Conservation (phyloP, 139 green algal genomes). For the Closterium sp. region DNA sequence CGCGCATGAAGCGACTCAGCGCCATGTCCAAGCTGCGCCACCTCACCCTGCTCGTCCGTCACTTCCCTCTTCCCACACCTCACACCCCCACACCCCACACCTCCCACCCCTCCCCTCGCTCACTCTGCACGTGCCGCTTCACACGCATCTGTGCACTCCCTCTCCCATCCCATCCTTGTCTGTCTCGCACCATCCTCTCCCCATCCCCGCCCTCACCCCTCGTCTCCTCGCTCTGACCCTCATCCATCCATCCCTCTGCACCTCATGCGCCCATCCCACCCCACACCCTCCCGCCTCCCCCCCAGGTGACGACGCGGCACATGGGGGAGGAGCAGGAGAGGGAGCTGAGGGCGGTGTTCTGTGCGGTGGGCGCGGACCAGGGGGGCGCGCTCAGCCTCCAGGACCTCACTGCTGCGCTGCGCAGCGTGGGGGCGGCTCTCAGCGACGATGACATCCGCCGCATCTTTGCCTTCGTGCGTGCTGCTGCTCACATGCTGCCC, state of each 20-base stretch:
- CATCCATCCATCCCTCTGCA: not conserved
- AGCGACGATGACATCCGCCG: not conserved
- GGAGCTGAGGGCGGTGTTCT: not conserved
- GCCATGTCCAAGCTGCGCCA: too few relatives aligned
- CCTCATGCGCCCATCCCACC: not conserved
- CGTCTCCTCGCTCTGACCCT: not conserved
- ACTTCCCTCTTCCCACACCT: too few relatives aligned
- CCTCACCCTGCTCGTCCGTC: too few relatives aligned
- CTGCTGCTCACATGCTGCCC: too few relatives aligned
- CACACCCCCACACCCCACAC: too few relatives aligned
- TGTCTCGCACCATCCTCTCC: not conserved
- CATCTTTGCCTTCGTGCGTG: not conserved
- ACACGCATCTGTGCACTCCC: not conserved
- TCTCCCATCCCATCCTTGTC: too few relatives aligned
- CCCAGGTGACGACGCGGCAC: not conserved
- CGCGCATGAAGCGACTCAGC: too few relatives aligned
- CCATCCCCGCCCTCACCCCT: not conserved
- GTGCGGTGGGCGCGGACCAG: not conserved
- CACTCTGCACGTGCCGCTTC: too few relatives aligned
- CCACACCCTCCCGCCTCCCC: too few relatives aligned
- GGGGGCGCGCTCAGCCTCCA: not conserved
- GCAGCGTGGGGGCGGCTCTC: not conserved
- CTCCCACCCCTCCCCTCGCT: too few relatives aligned
- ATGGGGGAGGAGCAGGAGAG: not conserved
- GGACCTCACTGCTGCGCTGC: not conserved